Base-by-base conservation (phyloP, 352 stramenopile species). In the Phytophthora lateralis region DNA sequence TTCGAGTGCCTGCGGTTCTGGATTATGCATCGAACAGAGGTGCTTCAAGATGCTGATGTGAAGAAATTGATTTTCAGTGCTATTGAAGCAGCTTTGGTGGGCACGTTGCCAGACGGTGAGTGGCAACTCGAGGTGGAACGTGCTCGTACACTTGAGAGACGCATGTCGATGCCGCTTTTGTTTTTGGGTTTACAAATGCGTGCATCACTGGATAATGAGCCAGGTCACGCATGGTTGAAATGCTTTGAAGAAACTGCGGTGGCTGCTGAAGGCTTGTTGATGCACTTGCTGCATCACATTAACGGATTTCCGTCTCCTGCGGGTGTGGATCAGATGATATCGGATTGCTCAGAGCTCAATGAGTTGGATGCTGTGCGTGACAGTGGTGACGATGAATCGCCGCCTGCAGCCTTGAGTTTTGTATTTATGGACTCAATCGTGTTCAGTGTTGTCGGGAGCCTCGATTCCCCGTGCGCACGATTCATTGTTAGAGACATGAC, bases 391-490 rank as follows among this genome's bases (percentile, higher is more conserved):
- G 68, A 82, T 41, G 58, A 74, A 11, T 59, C 49, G 2, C 59
- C 53, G 6, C 68, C 73, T 21, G 66, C 69, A 0, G 75, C 78
- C 2, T 63, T 94, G n/a, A 93, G 83, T 50, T 96, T 96, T 68
- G 84, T 96, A 27, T 94, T 92, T 45, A 93, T 96, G 85, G 82
- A 94, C 51, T 90, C 85, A 21, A 90, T 96, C 51, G 78, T 96
- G 10, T 85, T 96, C 32, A 94, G 76, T 9, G 83, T 96, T 24
- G 77, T 96, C 5, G 87, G 87, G 11, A 93, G 85, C 39, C 53
- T 93, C 9, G 86, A 93, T 52, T 91, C 87, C 0, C 75, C 80
- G 1, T 93, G 81, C 37, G 83, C 77, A 1, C 78, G 85, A 9
- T 91, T 93, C 29, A 84, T 96, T 41, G 87, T 81, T 24, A 66